Base-by-base conservation (phyloP, 2,329 filamentous ascomycete species). In the Cladosporium halotolerans region DNA sequence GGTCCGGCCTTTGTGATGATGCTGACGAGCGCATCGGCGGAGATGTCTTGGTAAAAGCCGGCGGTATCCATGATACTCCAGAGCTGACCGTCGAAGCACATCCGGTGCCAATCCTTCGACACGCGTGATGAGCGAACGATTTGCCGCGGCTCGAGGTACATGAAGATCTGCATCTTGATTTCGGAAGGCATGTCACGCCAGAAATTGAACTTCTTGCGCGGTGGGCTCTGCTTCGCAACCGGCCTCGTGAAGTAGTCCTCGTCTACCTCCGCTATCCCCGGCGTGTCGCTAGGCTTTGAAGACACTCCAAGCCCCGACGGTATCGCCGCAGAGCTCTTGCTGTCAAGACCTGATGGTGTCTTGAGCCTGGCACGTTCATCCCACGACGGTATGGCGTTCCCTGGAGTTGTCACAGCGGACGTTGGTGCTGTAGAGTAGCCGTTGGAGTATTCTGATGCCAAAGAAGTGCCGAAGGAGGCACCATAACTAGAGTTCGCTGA, bases 51-150 rank as follows among this genome's bases (percentile, higher is more conserved):
- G 67, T 97, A 96, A 70, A 92, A 97, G 46, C 88, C 84, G 7
- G 89, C 85, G 7, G 68, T 74, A 51, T 97, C 90, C 45, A 97
- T 79, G 40, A 80, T 82, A 3, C 83, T 84, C 93, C 93, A 99
- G 13, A 97, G 73, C 72, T 99, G 93, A 2, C 93, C 93, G 68
- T 99, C 92, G 63, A 92, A 96, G 72, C 92, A 96, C 71, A 88
- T 83, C 45, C 79, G 78, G 68, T 95, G 77, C 76, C 93, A 96
- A 5, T 79, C 72, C 68, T 84, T 89, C 66, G 84, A 92, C 16
- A 93, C 86, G 14, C 82, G 75, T 1, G 92, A 95, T 53, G 81
- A 81, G 55, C 84, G 81, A 9, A 96, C 83, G 33, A 97, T 80
- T 66, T 97, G 85, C 65, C 84, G 89, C 0, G 91, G 90, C 28